Evolutionary conservation across 2,329 filamentous ascomycete genomes (phyloP), one percentile per base, ranked within the genome.

Genomic region (Chaetomiaceae sp.): DNA sequence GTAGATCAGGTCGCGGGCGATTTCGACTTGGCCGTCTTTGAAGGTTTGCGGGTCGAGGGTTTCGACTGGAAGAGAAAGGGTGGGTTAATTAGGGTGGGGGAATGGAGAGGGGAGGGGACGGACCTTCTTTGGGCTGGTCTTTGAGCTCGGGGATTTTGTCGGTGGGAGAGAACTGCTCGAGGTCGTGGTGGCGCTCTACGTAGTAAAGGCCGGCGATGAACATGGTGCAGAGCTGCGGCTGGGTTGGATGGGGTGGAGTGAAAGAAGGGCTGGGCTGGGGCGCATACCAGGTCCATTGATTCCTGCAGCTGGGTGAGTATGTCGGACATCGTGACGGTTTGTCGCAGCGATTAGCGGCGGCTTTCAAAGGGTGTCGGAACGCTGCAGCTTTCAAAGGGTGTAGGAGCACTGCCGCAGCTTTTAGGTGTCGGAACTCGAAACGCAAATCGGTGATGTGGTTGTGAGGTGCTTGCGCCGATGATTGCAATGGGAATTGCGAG

Each of bases 281-380:
- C 12, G 43, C 70, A 31, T 73, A 89, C 88, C 78, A 91, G 84
- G 65, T 94, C 89, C 56, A 92, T 82, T 69, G 88, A 85, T 73
- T 94, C 88, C 71, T 95, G 89, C 54, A 94, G 77, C 69, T 94
- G 89, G 1, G 89, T 92, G 54, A 95, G 78, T 58, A 86, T 78
- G 67, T 95, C 89, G 25, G 80, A 80, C 84, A 90, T 90, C 6
- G 59, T 52, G 20, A 37, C 1, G 27, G 37, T 2, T 17, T 6
- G 25, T n/a, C n/a, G n/a, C n/a, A n/a, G n/a, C n/a, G n/a, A n/a
- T n/a, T n/a, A n/a, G n/a, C n/a, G n/a, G n/a, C n/a, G n/a, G n/a
- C n/a, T n/a, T n/a, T n/a, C n/a, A n/a, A n/a, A n/a, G n/a, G n/a
- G n/a, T n/a, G n/a, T n/a, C n/a, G n/a, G n/a, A n/a, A n/a, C n/a